Percentiles rank a stretch among this genome's conserved stretches.
phyloP scores from a whole-genome alignment of 2,329 filamentous ascomycete genomes.

The Xylaria sp. region DNA sequence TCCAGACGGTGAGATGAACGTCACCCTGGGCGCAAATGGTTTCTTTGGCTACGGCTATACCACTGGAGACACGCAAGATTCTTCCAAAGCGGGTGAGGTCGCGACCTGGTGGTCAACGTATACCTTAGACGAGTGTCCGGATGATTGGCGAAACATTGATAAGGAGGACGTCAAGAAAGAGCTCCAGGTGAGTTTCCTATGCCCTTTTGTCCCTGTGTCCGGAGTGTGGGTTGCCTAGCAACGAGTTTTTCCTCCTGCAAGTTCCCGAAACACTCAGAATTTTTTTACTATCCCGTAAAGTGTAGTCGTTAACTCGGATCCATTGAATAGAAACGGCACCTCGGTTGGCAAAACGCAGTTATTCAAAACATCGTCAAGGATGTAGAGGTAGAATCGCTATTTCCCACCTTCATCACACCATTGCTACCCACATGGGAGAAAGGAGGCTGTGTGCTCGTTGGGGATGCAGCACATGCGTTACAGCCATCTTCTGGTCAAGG shows the following conservation, averaged over 20 bases:
- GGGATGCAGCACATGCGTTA: slow-evolving; percentile 35
- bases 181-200: slow-evolving; percentile 26
- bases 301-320: neutral
- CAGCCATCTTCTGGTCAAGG: slow-evolving; percentile 37
- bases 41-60: slow-evolving; percentile 38
- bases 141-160: slow-evolving; percentile 37
- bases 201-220: neutral
- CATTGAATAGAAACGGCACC: slow-evolving; percentile 27
- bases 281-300: neutral
- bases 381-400: slow-evolving; percentile 33
- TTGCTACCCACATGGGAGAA: slow-evolving; percentile 36
- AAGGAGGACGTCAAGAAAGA: slow-evolving; percentile 31
- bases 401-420: slow-evolving; percentile 33
- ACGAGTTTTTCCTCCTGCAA: neutral
- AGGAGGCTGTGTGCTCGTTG: slow-evolving; percentile 37
- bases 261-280: neutral
- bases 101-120: slow-evolving; percentile 36
- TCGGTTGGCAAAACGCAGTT: slow-evolving; percentile 28
- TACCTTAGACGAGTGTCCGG: slow-evolving; percentile 29
- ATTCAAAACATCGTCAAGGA: slow-evolving; percentile 31
- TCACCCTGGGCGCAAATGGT: slow-evolving; percentile 32
- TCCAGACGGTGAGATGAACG: slow-evolving; percentile 35
- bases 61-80: slow-evolving; percentile 27
- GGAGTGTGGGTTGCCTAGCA: neutral
- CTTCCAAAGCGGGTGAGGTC: slow-evolving; percentile 24